A percentile compares a stretch with the other conserved stretches of the same genome.
Conservation (phyloP, 1,284 basidiomycete species). For the Ceratobasidium sp. region DNA sequence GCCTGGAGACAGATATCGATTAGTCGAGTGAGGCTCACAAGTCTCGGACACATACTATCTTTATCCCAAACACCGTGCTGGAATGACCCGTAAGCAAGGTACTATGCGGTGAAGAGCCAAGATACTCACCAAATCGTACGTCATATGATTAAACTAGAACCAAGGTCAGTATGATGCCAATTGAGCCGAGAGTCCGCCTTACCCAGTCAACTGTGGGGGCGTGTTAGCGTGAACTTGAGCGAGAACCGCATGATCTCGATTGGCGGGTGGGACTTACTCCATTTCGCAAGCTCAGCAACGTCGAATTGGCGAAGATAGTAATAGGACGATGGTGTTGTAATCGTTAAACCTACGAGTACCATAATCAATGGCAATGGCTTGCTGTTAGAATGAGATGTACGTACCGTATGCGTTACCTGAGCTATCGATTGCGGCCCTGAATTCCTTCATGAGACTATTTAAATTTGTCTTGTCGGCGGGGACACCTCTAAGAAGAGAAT, state of each 20-base stretch:
- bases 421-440: constrained; percentile 51
- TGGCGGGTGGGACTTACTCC: background rate
- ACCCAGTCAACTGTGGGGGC: constrained; percentile 7
- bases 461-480: constrained; percentile 53
- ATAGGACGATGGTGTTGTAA: constrained; percentile 55
- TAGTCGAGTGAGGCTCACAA: too few species aligned
- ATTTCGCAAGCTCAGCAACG: constrained; percentile 52
- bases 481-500: constrained; percentile 47
- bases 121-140: constrained; percentile 51
- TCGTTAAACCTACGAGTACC: constrained; percentile 45
- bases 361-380: too few species aligned
- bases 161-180: too few species aligned
- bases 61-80: constrained; percentile 52
- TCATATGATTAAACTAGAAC: constrained; percentile 30
- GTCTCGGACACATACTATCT: background rate
- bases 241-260: too few species aligned
- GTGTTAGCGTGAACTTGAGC: too few species aligned
- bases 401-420: constrained; percentile 5
- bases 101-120: background rate
- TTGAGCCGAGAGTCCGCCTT: background rate
- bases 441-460: constrained; percentile 52
- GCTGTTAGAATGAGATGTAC: background rate
- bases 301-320: constrained; percentile 58
- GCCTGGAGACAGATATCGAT: background rate
- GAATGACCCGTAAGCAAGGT: background rate